phyloP scores from a whole-genome alignment of 2,329 filamentous ascomycete species.

The Penicillium hesseltinei region DNA sequence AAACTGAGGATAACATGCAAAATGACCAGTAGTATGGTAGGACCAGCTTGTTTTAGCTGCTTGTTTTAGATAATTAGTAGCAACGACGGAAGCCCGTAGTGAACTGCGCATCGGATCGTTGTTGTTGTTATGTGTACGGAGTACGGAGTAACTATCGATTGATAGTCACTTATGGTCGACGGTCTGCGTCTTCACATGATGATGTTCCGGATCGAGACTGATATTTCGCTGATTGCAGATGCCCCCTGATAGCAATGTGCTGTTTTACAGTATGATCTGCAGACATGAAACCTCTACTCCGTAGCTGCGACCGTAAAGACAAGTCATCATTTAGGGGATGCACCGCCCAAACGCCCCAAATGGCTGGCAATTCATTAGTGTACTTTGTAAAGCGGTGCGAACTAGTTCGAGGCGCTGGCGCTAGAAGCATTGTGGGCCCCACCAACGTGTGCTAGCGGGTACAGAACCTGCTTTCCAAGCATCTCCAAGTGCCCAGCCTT shows the following conservation, averaged over 20 bases:
- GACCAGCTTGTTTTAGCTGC: not conserved
- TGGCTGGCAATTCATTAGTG: too few species aligned
- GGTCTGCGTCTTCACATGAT: not conserved
- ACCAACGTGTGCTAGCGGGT: conserved; percentile 1
- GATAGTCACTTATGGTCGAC: not conserved
- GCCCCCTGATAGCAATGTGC: not conserved
- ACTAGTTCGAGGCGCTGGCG: conserved; percentile 10
- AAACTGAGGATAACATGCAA: not conserved
- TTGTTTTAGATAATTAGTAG: not conserved
- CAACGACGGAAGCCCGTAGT: not conserved
- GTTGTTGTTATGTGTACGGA: too few species aligned
- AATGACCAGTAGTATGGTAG: not conserved
- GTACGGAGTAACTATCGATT: not conserved
- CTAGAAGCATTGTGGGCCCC: conserved; percentile 7
- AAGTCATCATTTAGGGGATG: not conserved
- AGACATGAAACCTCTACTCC: not conserved
- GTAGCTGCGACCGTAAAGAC: not conserved
- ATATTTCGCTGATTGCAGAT: not conserved
- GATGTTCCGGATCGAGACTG: not conserved
- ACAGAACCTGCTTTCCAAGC: conserved; percentile 4
- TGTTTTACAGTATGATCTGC: not conserved
- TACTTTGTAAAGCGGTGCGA: not conserved
- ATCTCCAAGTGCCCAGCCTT: conserved; percentile 5
- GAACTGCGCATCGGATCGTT: not conserved
- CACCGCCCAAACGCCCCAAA: not conserved